These are phyloP conservation scores for Komagataea norvegica DNA, from an alignment of 1,139 yeast genomes.

Conservation along the genomic window DNA sequence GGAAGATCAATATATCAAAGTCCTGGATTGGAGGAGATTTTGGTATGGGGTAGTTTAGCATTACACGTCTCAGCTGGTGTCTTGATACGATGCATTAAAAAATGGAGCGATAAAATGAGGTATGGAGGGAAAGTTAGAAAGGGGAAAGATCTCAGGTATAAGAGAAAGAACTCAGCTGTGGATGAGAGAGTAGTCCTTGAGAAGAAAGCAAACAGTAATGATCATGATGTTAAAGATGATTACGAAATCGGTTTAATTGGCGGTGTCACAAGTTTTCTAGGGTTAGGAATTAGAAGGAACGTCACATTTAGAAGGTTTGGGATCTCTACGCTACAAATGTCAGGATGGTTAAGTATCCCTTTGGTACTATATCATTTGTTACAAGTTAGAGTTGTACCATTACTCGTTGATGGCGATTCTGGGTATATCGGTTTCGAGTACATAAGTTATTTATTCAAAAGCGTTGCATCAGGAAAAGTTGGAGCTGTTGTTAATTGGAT, in stretches of 20 bases:
- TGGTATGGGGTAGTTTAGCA: slow-evolving; percentile 44
- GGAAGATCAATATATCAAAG: slow-evolving; percentile 60
- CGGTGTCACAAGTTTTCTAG: slow-evolving; percentile 42
- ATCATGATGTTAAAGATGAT: slow-evolving; percentile 33
- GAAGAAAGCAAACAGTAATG: slow-evolving; percentile 10
- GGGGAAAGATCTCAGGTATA: slow-evolving; percentile 8
- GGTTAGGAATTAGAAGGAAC: slow-evolving; percentile 49
- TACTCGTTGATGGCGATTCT: slow-evolving; percentile 58
- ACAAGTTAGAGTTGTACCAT: slow-evolving; percentile 48
- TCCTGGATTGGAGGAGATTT: slow-evolving; percentile 43
- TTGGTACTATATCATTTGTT: slow-evolving; percentile 44
- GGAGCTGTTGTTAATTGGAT: slow-evolving; percentile 25
- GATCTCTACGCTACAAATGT: slow-evolving; percentile 47
- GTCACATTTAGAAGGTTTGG: slow-evolving; percentile 36
- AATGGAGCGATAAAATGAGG: slow-evolving; percentile 28
- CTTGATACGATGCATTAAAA: slow-evolving; percentile 38
- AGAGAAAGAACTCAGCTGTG: slow-evolving; percentile 19
- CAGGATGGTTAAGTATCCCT: slow-evolving; percentile 54
- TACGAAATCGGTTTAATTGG: slow-evolving; percentile 59
- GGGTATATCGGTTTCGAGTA: slow-evolving; percentile 52
- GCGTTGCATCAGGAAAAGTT: slow-evolving; percentile 16
- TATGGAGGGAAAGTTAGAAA: slow-evolving; percentile 18
- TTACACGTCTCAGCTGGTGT: slow-evolving; percentile 55
- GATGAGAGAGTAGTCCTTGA: slow-evolving; percentile 20
- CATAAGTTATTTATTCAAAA: slow-evolving; percentile 41